Conservation (phyloP, 352 stramenopile species). For the Phytophthora aleatoria region DNA sequence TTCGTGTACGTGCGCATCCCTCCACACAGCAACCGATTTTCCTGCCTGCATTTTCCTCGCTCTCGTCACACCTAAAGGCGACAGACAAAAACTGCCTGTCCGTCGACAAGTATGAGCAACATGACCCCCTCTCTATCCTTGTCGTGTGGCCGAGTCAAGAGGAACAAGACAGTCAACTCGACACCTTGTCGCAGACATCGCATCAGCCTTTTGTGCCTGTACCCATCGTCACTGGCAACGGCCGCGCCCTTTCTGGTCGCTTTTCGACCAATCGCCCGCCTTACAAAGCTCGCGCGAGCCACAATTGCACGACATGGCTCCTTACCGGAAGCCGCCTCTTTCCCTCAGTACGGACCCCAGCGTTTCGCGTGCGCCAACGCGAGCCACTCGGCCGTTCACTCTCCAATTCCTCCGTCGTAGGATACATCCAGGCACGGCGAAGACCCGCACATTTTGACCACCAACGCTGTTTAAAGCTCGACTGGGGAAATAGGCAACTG, state of each 20-base stretch:
- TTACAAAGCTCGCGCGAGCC: conserved; percentile 10
- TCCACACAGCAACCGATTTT: conserved; percentile 1
- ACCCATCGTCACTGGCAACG: conserved; percentile 13
- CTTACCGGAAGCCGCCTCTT: conserved; percentile 28
- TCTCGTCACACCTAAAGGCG: conserved; percentile 8
- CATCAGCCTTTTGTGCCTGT: conserved; percentile 17
- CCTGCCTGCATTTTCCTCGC: conserved; percentile 2
- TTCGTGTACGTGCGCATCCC: conserved; percentile 14
- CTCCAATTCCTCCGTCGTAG: conserved; percentile 20
- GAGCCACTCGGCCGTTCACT: conserved; percentile 20
- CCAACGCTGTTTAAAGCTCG: neutral
- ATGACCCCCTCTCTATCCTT: neutral
- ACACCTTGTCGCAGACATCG: conserved; percentile 24
- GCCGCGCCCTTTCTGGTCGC: conserved; percentile 18
- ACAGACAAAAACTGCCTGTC: neutral
- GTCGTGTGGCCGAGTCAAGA: neutral
- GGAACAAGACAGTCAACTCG: conserved; percentile 13
- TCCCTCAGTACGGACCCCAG: conserved; percentile 8
- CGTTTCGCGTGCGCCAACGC: conserved; percentile 14
- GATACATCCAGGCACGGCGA: conserved; percentile 10
- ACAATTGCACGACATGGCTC: conserved; percentile 35
- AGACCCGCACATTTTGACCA: neutral
- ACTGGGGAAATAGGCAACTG: conserved; percentile 14
- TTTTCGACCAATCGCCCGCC: conserved; percentile 29
- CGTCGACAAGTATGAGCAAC: neutral